These are phyloP conservation scores for Petunia hybrid DNA, from an alignment of 305 asterid species.

Conservation along the genomic window DNA sequence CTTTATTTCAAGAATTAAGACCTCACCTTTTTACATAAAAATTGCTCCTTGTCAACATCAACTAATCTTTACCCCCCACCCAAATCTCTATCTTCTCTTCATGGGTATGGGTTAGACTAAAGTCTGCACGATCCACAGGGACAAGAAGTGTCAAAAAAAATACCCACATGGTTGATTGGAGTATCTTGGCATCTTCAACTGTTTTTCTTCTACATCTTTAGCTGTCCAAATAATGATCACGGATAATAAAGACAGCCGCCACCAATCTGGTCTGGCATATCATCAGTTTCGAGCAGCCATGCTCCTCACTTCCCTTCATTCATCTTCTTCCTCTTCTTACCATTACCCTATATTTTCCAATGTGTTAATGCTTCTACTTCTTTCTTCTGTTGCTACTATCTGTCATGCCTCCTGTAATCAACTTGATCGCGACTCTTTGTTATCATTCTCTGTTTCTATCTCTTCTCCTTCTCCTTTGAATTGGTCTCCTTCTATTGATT, in stretches of 20 bases:
- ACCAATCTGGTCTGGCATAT: slow-evolving; percentile 38
- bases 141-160: slow-evolving; percentile 39
- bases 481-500: slow-evolving; percentile 67
- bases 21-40: slow-evolving; percentile 55
- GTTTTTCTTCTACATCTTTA: slow-evolving; percentile 46
- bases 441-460: slow-evolving; percentile 53
- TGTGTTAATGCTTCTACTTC: slow-evolving; percentile 34
- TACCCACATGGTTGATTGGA: slow-evolving; percentile 59
- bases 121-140: slow-evolving; percentile 61
- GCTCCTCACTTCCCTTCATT: slow-evolving; percentile 49
- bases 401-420: slow-evolving; percentile 58
- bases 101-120: slow-evolving; percentile 44
- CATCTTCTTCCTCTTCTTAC: slow-evolving; percentile 35
- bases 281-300: slow-evolving; percentile 56
- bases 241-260: slow-evolving; percentile 43
- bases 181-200: slow-evolving; percentile 49
- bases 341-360: slow-evolving; percentile 28
- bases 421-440: slow-evolving; percentile 57
- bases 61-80: slow-evolving; percentile 43
- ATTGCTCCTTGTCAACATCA: slow-evolving; percentile 87
- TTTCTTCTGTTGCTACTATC: slow-evolving; percentile 45
- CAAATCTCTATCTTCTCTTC: slow-evolving; percentile 37
- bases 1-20: slow-evolving; percentile 58
- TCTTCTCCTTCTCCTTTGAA: slow-evolving; percentile 56
- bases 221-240: slow-evolving; percentile 49